A percentile compares a stretch with the other conserved stretches of the same genome.
phyloP scores from a whole-genome alignment of 257 asterid species.

The Fraxinus americana region DNA sequence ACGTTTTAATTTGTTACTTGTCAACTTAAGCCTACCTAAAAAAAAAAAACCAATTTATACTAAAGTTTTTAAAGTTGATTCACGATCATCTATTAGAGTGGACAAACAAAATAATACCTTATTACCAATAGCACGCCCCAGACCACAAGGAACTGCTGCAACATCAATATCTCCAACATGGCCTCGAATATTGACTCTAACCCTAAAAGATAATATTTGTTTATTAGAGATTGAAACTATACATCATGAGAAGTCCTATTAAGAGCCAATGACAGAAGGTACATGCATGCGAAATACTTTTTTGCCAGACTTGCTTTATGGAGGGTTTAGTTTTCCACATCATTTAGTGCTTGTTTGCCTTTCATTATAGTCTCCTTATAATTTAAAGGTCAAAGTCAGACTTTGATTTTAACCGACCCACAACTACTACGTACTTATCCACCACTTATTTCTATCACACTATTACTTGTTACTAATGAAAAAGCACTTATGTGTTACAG shows the following conservation, averaged over 20 bases:
- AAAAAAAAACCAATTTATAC: not conserved
- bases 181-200: conserved; percentile 60
- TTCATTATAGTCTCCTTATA: too few relatives aligned
- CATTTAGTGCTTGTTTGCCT: not conserved
- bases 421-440: too few relatives aligned
- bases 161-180: conserved; percentile 93
- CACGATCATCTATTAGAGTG: not conserved
- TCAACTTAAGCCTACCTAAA: not conserved
- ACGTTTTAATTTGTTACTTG: not conserved
- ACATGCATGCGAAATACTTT: not conserved
- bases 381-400: too few relatives aligned
- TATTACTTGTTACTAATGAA: too few relatives aligned
- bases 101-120: conserved; percentile 52
- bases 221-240: conserved; percentile 15
- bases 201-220: conserved; percentile 55
- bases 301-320: not conserved
- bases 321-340: not conserved
- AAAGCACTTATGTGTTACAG: not conserved
- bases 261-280: conserved; percentile 9
- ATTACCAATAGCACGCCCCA: conserved; percentile 95
- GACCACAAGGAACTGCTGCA: conserved; percentile 99
- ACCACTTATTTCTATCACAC: too few relatives aligned
- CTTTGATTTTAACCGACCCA: too few relatives aligned
- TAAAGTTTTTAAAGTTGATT: not conserved
- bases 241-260: not conserved